phyloP scores from a whole-genome alignment of 345 rosid species.

The Lenwebbia sp. region DNA sequence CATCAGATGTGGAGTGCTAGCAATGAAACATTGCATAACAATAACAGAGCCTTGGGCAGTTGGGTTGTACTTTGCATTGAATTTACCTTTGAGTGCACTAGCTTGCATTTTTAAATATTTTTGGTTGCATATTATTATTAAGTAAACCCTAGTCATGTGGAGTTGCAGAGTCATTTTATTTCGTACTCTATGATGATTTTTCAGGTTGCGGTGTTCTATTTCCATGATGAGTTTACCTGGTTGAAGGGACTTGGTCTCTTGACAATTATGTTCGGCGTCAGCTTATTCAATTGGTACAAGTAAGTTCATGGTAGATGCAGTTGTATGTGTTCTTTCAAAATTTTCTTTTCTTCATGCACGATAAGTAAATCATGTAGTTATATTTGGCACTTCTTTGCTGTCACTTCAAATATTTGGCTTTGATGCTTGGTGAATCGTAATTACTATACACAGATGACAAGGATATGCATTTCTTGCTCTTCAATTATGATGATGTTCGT shows the following conservation, averaged over 20 bases:
- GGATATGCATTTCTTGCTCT: neutral
- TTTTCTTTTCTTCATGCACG: neutral
- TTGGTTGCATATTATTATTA: neutral
- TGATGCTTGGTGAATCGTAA: neutral
- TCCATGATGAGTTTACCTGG: conserved; percentile 93
- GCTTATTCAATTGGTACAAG: conserved; percentile 99
- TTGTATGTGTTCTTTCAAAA: neutral
- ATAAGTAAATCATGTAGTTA: neutral
- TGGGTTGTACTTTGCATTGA: neutral
- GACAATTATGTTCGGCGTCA: conserved; percentile 77
- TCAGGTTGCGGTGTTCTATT: conserved; percentile 97
- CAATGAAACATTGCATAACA: neutral
- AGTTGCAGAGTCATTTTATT: neutral
- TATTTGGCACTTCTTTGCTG: neutral
- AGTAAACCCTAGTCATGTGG: neutral
- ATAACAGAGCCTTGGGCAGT: neutral
- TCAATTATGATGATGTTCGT: neutral
- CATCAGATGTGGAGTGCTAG: neutral
- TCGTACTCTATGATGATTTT: neutral
- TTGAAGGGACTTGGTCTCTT: conserved; percentile 82
- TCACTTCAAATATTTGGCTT: neutral
- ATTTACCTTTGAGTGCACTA: neutral
- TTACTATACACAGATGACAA: neutral
- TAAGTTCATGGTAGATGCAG: conserved; percentile 32
- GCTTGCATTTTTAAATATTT: neutral